Conservation (phyloP, 1,284 basidiomycete species). For the Blastosporella zonata region DNA sequence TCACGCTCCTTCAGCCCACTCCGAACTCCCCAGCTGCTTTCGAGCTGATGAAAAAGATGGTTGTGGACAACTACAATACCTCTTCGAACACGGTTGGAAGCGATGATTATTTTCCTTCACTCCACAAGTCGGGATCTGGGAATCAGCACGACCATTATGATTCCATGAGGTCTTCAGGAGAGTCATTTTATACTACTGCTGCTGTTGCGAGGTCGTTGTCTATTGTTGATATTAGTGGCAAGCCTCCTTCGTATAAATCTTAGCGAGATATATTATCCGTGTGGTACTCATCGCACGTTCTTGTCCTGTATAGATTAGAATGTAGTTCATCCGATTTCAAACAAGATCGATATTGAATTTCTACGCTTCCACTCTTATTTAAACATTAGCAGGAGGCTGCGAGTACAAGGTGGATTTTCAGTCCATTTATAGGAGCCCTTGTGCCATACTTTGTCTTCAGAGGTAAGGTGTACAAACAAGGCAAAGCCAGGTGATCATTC, state of each 20-base stretch:
- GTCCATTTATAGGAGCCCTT: neutral
- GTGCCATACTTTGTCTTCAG: neutral
- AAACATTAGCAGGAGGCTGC: neutral
- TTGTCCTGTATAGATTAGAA: neutral
- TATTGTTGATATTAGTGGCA: neutral
- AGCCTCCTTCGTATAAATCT: neutral
- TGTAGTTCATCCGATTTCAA: neutral
- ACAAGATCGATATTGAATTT: neutral
- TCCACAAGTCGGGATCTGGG: conserved; percentile 8
- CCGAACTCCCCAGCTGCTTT: conserved; percentile 1
- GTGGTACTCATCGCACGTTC: neutral
- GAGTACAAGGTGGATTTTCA: neutral
- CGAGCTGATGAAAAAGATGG: neutral
- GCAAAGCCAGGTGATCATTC: neutral
- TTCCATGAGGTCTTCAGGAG: neutral
- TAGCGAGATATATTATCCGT: neutral
- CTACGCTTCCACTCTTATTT: neutral
- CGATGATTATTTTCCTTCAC: neutral
- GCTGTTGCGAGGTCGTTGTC: neutral
- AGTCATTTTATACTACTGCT: neutral
- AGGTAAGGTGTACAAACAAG: neutral
- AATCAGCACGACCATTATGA: neutral
- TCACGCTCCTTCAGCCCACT: conserved; percentile 4
- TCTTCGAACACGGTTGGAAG: neutral
- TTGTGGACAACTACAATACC: neutral